Base-by-base conservation (phyloP, 768 basidiomycete species). In the Favolaschia claudopus region DNA sequence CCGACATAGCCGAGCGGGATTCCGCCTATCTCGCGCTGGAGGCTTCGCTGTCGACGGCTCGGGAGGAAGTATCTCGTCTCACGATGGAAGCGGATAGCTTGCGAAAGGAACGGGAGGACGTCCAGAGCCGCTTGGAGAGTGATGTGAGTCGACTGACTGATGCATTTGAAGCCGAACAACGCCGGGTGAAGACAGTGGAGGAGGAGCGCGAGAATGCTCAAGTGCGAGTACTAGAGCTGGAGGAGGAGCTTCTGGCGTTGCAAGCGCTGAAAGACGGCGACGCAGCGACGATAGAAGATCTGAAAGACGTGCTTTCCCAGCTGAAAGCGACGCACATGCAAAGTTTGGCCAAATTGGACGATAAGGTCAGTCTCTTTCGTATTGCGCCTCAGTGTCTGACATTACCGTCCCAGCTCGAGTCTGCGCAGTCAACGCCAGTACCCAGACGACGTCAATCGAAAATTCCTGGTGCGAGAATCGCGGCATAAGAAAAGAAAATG, bases 311-410 rank as follows among this genome's bases (percentile, higher is more conserved):
- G 10, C 76, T 76, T 49, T 66, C 67, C 20, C 62, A 64, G 31
- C 60, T 79, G 45, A 72, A 69, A 14, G 69, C 74, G n/a, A 54
- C 61, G 7, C 77, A 81, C 57, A 62, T 69, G 64, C 68, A 74
- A 22, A 70, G 68, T 28, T 63, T 81, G 54, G 67, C 66, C 20
- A 74, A 75, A 59, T 48, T 79, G 33, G 74, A 77, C 38, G 64
- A 69, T 36, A 73, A 76, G 76, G 79, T 80, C 60, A 46, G 75
- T 70, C 37, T 58, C 27, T 27, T 43, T 55, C 29, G 9, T 34
- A 33, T 57, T n/a, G n/a, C n/a, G n/a, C n/a, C n/a, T n/a, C 37
- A 33, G 49, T 22, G 40, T 56, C 32, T 67, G 34, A 29, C 53
- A 4, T 36, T 56, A 51, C 29, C 34, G 6, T 29, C 33, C 4